Evolutionary conservation across 2,329 filamentous ascomycete species (phyloP).

Genomic region (Colletotrichum limetticola): DNA sequence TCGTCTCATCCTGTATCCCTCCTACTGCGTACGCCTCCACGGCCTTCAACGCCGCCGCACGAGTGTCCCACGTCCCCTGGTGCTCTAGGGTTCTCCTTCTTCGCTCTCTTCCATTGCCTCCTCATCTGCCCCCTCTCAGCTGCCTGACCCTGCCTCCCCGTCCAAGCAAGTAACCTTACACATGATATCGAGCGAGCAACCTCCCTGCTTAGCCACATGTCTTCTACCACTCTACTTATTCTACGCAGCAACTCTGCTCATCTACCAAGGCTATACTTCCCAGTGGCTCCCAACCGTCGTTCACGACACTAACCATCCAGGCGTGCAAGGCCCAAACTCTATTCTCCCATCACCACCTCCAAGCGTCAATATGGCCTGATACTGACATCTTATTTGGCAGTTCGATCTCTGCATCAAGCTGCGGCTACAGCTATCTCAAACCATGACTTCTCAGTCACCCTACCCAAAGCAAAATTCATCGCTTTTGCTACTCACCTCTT

Average conservation of each 20-base stretch:
- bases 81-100: not conserved
- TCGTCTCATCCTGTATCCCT: constrained; percentile 14
- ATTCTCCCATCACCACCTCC: not conserved
- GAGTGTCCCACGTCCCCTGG: not conserved
- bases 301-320: constrained; percentile 15
- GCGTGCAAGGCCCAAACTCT: constrained; percentile 24
- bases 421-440: constrained; percentile 32
- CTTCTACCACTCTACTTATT: constrained; percentile 4
- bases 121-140: not conserved
- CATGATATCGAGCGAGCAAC: not conserved
- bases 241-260: constrained; percentile 29
- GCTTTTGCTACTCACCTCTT: not conserved
- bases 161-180: not conserved
- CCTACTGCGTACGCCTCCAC: too few relatives aligned
- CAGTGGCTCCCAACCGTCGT: constrained; percentile 18
- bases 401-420: constrained; percentile 30
- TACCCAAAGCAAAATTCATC: constrained; percentile 1
- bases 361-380: constrained; percentile 27
- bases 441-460: constrained; percentile 11
- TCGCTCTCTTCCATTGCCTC: not conserved
- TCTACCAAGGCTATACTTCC: constrained; percentile 9
- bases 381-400: constrained; percentile 31
- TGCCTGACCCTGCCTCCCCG: not conserved
- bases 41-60: not conserved
- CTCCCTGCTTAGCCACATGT: constrained; percentile 30